phyloP scores from a whole-genome alignment of 352 stramenopile genomes.

The Phytophthora rubi region DNA sequence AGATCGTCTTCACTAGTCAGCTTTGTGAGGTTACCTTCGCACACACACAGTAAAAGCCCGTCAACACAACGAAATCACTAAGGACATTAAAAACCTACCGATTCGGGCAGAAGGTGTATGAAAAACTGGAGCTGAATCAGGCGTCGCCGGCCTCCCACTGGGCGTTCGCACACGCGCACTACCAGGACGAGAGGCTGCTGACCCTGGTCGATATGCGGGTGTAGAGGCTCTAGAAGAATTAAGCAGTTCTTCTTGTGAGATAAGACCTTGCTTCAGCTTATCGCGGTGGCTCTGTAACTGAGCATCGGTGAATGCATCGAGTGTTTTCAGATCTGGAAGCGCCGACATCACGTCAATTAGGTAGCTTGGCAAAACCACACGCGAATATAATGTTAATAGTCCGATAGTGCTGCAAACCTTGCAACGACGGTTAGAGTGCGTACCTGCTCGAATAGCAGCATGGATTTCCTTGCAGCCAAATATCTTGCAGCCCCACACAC shows the following conservation, averaged over 20 bases:
- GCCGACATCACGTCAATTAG: conserved; percentile 52
- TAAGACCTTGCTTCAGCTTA: conserved; percentile 48
- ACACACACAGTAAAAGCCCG: background rate
- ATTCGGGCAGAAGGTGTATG: conserved; percentile 55
- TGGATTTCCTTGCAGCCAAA: conserved; percentile 76
- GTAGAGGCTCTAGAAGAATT: conserved; percentile 44
- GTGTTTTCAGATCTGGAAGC: conserved; percentile 64
- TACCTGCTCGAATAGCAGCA: conserved; percentile 64
- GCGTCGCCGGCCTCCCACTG: conserved; percentile 42
- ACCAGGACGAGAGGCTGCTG: conserved; percentile 41
- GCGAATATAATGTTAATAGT: background rate
- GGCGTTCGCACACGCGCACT: conserved; percentile 43
- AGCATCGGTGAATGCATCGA: conserved; percentile 62
- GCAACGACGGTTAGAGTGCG: background rate
- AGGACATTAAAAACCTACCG: conserved; percentile 27
- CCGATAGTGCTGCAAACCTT: background rate
- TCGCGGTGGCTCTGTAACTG: conserved; percentile 53
- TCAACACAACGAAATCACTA: background rate
- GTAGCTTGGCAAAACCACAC: conserved; percentile 42
- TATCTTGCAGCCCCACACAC: conserved; percentile 51
- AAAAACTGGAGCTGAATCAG: conserved; percentile 52
- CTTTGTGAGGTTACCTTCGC: conserved; percentile 54
- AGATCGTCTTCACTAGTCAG: conserved; percentile 52
- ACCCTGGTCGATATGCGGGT: conserved; percentile 38
- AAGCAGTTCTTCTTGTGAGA: conserved; percentile 44